A percentile compares a stretch with the other conserved stretches of the same genome.
These are phyloP conservation scores for Penicillium sp. DNA, from an alignment of 2,329 filamentous ascomycete genomes.

Conservation along the genomic window DNA sequence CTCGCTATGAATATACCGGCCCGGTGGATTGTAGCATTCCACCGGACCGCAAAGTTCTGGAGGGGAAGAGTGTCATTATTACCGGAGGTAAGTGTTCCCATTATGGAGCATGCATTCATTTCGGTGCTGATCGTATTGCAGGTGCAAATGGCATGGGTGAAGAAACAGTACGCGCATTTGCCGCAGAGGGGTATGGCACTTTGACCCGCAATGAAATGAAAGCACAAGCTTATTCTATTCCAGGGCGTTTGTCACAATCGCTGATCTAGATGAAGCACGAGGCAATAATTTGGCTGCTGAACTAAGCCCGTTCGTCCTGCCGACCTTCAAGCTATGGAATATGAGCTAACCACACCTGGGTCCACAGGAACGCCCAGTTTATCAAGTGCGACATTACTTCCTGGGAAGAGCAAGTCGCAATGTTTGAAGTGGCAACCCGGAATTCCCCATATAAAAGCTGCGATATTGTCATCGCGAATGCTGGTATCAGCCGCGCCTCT, in stretches of 20 bases:
- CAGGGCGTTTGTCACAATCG: slow-evolving; percentile 22
- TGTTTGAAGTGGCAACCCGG: neutral
- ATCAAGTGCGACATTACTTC: slow-evolving; percentile 45
- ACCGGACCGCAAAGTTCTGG: slow-evolving; percentile 39
- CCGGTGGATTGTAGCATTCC: neutral
- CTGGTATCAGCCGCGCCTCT: slow-evolving; percentile 40
- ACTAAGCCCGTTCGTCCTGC: slow-evolving; percentile 25
- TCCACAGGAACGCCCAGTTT: slow-evolving; percentile 28
- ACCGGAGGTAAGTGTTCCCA: no score
- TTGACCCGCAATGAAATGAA: neutral
- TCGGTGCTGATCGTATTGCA: slow-evolving; percentile 37
- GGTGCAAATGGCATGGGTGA: slow-evolving; percentile 10
- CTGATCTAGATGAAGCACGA: slow-evolving; percentile 36
- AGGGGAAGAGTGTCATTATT: slow-evolving; percentile 26
- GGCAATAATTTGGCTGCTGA: slow-evolving; percentile 35
- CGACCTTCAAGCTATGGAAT: neutral
- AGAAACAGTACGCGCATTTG: slow-evolving; percentile 7
- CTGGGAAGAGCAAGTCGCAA: slow-evolving; percentile 27
- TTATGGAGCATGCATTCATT: no score
- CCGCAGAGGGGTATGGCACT: neutral
- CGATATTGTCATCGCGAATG: slow-evolving; percentile 49
- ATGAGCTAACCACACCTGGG: neutral
- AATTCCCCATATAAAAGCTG: neutral
- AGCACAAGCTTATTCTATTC: neutral
- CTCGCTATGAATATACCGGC: slow-evolving; percentile 7